Percentiles rank a stretch among this genome's conserved stretches.
Conservation (phyloP, 768 basidiomycete genomes). For the Termitomyces sp. region DNA sequence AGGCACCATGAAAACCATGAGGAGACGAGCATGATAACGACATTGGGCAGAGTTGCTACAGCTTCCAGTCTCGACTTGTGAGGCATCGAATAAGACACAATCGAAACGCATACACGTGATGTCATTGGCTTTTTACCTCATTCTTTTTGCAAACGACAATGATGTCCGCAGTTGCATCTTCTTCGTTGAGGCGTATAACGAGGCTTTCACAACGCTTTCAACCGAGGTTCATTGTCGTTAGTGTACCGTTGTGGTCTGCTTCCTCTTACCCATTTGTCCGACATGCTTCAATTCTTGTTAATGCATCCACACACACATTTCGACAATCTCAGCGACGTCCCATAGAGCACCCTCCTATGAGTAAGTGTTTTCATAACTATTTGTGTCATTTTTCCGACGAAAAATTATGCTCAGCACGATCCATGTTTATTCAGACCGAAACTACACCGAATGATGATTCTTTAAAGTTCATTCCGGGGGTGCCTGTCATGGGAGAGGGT, state of each 20-base stretch:
- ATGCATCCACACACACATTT: conserved; percentile 16
- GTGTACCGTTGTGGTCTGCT: background rate
- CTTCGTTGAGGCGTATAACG: conserved; percentile 10
- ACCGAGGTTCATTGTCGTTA: background rate
- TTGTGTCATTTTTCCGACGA: background rate
- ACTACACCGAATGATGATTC: conserved; percentile 96
- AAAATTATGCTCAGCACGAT: conserved; percentile 44
- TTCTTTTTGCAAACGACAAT: conserved; percentile 1
- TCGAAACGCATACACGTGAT: conserved; percentile 9
- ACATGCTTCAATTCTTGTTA: conserved; percentile 19
- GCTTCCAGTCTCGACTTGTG: conserved; percentile 4
- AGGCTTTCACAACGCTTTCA: conserved; percentile 4
- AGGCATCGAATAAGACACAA: background rate
- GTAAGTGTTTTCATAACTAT: conserved; percentile 17
- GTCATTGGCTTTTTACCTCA: conserved; percentile 12
- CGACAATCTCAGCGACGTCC: conserved; percentile 12
- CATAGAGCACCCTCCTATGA: conserved; percentile 20
- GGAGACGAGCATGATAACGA: conserved; percentile 8
- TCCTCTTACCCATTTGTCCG: conserved; percentile 10
- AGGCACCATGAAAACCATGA: conserved; percentile 25
- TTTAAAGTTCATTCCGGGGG: conserved; percentile 95
- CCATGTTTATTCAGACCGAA: conserved; percentile 99
- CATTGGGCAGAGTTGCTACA: conserved; percentile 5
- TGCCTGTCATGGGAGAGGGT: conserved; percentile 80
- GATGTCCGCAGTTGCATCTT: conserved; percentile 10